Base-by-base conservation (phyloP, 139 green algal species). In the Choricystis sp. region DNA sequence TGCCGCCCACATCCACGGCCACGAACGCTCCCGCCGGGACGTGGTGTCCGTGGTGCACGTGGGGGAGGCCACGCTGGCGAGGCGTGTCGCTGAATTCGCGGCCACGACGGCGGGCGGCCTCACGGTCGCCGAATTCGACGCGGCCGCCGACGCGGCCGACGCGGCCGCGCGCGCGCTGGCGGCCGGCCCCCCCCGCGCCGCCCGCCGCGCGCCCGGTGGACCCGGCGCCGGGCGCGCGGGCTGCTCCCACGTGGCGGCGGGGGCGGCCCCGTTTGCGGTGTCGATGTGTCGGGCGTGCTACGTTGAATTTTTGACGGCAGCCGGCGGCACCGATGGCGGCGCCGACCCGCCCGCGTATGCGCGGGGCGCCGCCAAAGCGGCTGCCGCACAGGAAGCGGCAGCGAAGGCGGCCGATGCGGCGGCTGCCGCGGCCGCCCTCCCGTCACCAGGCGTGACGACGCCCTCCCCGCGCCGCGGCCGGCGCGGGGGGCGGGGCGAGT, bases 41-140 rank as follows among this genome's bases (percentile, higher is more conserved):
- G 74, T 93, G 62, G 74, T 91, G 24, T 31, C 48, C 21, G 78
- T 94, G 25, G 90, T 98, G 55, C 88, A 96, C 76, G 81, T 97
- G 14, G 89, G 91, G 0, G 91, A 94, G 79, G 66, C 63, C 48
- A 98, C 91, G 4, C 72, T 98, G 60, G 78, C 83, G 56, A 78
- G 80, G 66, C 84, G 91, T 1, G 70, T 98, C 25, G 70, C 63
- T 30, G 91, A 98, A 80, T 94, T 98, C 62, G 63, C 77, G 2
- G 48, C 40, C 14, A 95, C 82, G 28, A 28, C 63, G 5, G 67
- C 71, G 3, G 68, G 69, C 24, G 29, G 49, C 5, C 74, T 94
- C 30, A 95, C 84, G 2, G 31, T 75, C 1, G 66, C 72, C 59
- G 76, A 86, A 66, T 88, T 91, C 70, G 73, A 85, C 52, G 66